phyloP scores from a whole-genome alignment of 2,329 filamentous ascomycete genomes.

The Cadophora sp. region DNA sequence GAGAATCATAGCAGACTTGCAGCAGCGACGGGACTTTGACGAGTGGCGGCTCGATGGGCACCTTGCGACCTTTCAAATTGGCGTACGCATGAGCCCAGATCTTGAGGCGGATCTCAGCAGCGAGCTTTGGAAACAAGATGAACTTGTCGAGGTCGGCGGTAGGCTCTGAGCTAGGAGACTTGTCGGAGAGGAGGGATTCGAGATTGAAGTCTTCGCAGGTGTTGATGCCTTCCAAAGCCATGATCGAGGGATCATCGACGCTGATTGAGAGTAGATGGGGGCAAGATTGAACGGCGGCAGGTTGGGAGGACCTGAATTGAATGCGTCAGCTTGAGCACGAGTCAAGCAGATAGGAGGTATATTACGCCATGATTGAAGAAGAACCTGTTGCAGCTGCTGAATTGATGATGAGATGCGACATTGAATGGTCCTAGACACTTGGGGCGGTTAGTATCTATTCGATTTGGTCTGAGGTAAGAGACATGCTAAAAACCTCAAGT shows the following conservation, averaged over 20 bases:
- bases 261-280: not conserved
- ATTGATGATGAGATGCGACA: not conserved
- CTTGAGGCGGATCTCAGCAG: not conserved
- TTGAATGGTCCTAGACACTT: not conserved
- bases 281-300: not conserved
- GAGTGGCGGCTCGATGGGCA: not conserved
- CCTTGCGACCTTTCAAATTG: not conserved
- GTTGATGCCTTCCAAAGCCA: not conserved
- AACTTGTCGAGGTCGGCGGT: not conserved
- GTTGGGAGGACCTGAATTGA: not conserved
- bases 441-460: no score
- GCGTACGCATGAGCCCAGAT: not conserved
- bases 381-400: no score
- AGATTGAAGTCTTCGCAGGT: not conserved
- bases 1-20: constrained; percentile 4
- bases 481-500: no score
- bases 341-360: no score
- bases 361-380: no score
- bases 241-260: not conserved
- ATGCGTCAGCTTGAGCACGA: no score
- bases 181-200: not conserved
- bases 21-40: constrained; percentile 3
- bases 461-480: no score
- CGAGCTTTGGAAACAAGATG: constrained; percentile 6
- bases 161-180: not conserved